Evolutionary conservation across 306 rosid genomes (phyloP), one percentile per base, ranked within the genome.

Genomic region (Erythrophleum fordii): DNA sequence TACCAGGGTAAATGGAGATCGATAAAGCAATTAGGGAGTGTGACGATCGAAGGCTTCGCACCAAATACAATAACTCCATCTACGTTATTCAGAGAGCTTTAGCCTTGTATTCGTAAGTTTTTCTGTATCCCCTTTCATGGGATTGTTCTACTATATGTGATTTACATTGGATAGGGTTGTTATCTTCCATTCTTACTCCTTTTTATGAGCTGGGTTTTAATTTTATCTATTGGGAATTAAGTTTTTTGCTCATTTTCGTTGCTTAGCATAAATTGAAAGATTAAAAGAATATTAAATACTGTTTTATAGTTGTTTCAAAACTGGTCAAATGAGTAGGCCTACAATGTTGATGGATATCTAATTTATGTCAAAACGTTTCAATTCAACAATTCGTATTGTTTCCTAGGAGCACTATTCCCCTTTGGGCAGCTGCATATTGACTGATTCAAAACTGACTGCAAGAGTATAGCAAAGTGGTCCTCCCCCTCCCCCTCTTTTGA

Each of bases 71-170:
- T 37, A 91, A 92, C 75, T 97, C 98, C 49, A 92, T 94, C 85
- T 87, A 87, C 87, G 94, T 92, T 73, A 90, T 94, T 82, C 90
- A 83, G 91, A 91, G 98, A 87, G 93, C 98, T 86, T 83, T 94
- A 68, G 86, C 97, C 78, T 83, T 94, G 46, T 91, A 92, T 85
- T 76, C 97, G 98, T 94, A 85, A 87, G 98, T 87, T 76, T 60
- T 89, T 82, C 29, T 79, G 70, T 35, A 20, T 76, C 64, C 49
- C 60, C 76, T 34, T 4, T 4, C 18, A 67, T 25, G 16, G 31
- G 60, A 49, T 49, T 64, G 8, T 8, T 31, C 31, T 76, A 49
- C 4, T 39, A 56, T 52, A 0, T 77, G 49, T 70, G 1, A 69
- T 69, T 56, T 35, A 48, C 11, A 7, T 4, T 29, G 4, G 11